Percentiles rank a stretch among this genome's conserved stretches.
Evolutionary conservation across 2,329 filamentous ascomycete species (phyloP).

Genomic region (Aspergillus proliferans): DNA sequence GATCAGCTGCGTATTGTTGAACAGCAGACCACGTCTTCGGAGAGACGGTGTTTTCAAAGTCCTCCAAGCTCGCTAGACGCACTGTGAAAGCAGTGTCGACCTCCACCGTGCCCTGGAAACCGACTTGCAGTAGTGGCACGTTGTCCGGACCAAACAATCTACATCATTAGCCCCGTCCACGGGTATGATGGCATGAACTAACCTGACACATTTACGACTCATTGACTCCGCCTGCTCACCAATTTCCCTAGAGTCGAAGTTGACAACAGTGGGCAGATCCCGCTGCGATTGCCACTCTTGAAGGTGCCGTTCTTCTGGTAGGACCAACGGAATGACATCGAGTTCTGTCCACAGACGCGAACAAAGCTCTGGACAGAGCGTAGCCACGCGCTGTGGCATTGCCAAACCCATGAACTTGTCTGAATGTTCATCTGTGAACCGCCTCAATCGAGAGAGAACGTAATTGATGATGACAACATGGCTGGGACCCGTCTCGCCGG

Average conservation of each 20-base stretch:
- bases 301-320: slow-evolving; percentile 33
- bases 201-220: slow-evolving; percentile 72
- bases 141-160: slow-evolving; percentile 68
- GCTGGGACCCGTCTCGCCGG: slow-evolving; percentile 34
- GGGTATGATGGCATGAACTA: slow-evolving; percentile 7
- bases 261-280: slow-evolving; percentile 20
- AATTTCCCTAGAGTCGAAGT: slow-evolving; percentile 53
- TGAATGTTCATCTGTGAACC: slow-evolving; percentile 59
- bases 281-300: slow-evolving; percentile 4
- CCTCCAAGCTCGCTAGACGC: slow-evolving; percentile 50
- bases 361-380: slow-evolving; percentile 59
- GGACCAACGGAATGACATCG: slow-evolving; percentile 67
- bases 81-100: slow-evolving; percentile 63
- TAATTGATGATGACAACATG: slow-evolving; percentile 52
- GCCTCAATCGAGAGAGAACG: slow-evolving; percentile 51
- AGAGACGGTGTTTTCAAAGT: slow-evolving; percentile 58
- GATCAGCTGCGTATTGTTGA: slow-evolving; percentile 55
- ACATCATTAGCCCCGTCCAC: slow-evolving; percentile 7
- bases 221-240: slow-evolving; percentile 79
- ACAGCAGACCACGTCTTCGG: slow-evolving; percentile 60
- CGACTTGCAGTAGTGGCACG: slow-evolving; percentile 61
- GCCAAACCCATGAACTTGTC: slow-evolving; percentile 71
- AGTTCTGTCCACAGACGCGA: slow-evolving; percentile 69
- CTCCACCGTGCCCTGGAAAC: slow-evolving; percentile 62
- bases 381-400: slow-evolving; percentile 55